Evolutionary conservation across 139 green algal genomes (phyloP).

Genomic region (Micromonas pusilla): DNA sequence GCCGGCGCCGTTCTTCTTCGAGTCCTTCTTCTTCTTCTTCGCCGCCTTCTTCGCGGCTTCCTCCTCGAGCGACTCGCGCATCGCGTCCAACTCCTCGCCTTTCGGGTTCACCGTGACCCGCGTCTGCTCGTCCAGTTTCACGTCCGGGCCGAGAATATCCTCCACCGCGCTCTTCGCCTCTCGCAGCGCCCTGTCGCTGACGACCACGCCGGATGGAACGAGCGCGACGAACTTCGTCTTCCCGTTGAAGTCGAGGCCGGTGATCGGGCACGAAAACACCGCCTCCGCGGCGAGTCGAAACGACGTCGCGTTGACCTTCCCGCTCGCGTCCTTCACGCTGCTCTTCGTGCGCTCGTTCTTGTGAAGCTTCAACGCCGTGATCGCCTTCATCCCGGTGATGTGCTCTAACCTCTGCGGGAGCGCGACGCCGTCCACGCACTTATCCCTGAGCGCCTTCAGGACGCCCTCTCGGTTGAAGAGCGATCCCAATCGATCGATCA

Average conservation of each 20-base stretch:
- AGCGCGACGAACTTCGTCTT: constrained; percentile 24
- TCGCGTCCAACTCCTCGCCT: background rate
- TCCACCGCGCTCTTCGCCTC: background rate
- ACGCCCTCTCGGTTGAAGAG: constrained; percentile 16
- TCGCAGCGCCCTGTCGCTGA: constrained; percentile 9
- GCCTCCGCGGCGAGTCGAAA: constrained; percentile 5
- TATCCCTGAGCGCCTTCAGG: background rate
- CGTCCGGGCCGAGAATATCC: constrained; percentile 1
- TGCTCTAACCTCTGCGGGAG: constrained; percentile 14
- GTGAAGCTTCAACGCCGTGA: constrained; percentile 9
- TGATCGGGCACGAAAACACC: constrained; percentile 8
- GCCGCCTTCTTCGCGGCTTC: constrained; percentile 6
- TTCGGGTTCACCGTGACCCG: background rate
- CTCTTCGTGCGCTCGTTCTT: background rate
- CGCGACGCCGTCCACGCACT: background rate
- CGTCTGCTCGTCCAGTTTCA: constrained; percentile 1
- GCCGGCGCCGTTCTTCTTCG: constrained; percentile 1
- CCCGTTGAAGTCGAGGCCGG: constrained; percentile 16
- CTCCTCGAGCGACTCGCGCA: background rate
- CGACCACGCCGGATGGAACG: constrained; percentile 10
- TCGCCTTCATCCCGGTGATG: constrained; percentile 12
- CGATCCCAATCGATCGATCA: background rate
- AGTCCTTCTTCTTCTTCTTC: constrained; percentile 18
- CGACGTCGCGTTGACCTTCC: background rate
- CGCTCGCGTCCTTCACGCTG: background rate